Percentiles rank a stretch among this genome's conserved stretches.
phyloP scores from a whole-genome alignment of 2,329 filamentous ascomycete genomes.

The Fusarium drepaniforme region DNA sequence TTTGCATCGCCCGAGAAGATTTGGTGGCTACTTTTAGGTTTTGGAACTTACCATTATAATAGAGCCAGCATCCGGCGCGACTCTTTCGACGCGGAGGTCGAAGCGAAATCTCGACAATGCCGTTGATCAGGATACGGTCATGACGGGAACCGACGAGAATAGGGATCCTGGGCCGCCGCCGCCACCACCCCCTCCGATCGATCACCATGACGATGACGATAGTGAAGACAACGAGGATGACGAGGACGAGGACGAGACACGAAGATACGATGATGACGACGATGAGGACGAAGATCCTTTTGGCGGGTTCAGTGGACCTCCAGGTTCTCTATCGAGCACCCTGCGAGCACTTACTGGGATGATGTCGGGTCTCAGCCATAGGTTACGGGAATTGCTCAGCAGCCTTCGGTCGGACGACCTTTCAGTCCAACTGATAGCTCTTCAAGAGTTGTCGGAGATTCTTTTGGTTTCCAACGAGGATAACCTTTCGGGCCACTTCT shows the following conservation, averaged over 20 bases:
- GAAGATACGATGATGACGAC: slow-evolving; percentile 69
- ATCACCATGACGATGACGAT: slow-evolving; percentile 54
- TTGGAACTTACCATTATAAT: slow-evolving; percentile 23
- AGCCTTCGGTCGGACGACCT: slow-evolving; percentile 88
- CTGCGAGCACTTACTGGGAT: slow-evolving; percentile 90
- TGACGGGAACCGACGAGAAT: slow-evolving; percentile 76
- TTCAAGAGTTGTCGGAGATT: slow-evolving; percentile 94
- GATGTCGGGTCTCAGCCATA: slow-evolving; percentile 85
- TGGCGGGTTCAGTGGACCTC: slow-evolving; percentile 74
- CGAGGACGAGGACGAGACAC: slow-evolving; percentile 50
- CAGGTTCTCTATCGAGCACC: slow-evolving; percentile 78
- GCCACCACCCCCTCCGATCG: slow-evolving; percentile 55
- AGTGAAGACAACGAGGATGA: slow-evolving; percentile 49
- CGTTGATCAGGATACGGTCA: slow-evolving; percentile 73
- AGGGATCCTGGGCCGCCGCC: slow-evolving; percentile 56
- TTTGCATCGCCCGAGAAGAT: slow-evolving; percentile 40
- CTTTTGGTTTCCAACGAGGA: slow-evolving; percentile 96
- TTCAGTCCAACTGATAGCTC: slow-evolving; percentile 88
- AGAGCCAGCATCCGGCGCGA: slow-evolving; percentile 51
- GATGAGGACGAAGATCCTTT: slow-evolving; percentile 73
- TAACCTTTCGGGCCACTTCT: slow-evolving; percentile 94
- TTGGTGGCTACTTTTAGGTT: neutral
- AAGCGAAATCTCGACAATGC: slow-evolving; percentile 66
- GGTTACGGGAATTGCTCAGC: slow-evolving; percentile 81
- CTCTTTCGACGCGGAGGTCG: slow-evolving; percentile 59